These are phyloP conservation scores for Parietaria judaica DNA, from an alignment of 306 rosid genomes.

Conservation along the genomic window DNA sequence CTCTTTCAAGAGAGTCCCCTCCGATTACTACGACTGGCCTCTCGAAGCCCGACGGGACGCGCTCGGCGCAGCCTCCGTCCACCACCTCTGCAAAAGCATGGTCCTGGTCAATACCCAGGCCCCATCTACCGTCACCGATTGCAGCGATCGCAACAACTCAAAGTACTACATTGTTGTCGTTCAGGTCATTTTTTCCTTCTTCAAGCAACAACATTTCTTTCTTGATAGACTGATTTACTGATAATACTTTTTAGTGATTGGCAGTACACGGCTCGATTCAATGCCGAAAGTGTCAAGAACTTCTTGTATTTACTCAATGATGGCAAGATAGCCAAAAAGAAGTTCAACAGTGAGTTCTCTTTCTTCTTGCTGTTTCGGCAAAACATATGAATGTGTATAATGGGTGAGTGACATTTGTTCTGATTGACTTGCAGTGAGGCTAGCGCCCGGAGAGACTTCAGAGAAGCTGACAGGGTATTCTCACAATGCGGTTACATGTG, in stretches of 20 bases:
- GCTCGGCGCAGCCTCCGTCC: conserved; percentile 54
- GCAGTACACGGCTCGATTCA: conserved; percentile 53
- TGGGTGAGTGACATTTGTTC: conserved; percentile 1
- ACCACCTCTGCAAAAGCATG: conserved; percentile 95
- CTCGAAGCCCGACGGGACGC: conserved; percentile 64
- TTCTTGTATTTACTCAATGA: conserved; percentile 44
- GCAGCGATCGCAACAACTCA: conserved; percentile 69
- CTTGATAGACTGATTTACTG: background rate
- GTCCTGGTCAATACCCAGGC: conserved; percentile 90
- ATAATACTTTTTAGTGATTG: conserved; percentile 10
- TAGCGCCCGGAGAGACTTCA: conserved; percentile 83
- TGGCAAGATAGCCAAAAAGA: conserved; percentile 49
- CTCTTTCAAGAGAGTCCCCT: conserved; percentile 62
- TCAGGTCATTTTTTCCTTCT: conserved; percentile 28
- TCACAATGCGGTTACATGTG: conserved; percentile 85
- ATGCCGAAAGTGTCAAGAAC: conserved; percentile 44
- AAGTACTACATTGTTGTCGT: conserved; percentile 78
- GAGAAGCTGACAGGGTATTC: conserved; percentile 63
- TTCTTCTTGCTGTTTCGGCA: no score
- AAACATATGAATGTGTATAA: background rate
- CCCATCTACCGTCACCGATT: conserved; percentile 50
- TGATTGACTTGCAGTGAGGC: conserved; percentile 65
- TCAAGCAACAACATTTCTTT: background rate
- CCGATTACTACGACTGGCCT: conserved; percentile 78
- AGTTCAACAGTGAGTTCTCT: conserved; percentile 41